These are phyloP conservation scores for Curvularia hawaiiensis DNA, from an alignment of 2,329 filamentous ascomycete species.

Conservation along the genomic window DNA sequence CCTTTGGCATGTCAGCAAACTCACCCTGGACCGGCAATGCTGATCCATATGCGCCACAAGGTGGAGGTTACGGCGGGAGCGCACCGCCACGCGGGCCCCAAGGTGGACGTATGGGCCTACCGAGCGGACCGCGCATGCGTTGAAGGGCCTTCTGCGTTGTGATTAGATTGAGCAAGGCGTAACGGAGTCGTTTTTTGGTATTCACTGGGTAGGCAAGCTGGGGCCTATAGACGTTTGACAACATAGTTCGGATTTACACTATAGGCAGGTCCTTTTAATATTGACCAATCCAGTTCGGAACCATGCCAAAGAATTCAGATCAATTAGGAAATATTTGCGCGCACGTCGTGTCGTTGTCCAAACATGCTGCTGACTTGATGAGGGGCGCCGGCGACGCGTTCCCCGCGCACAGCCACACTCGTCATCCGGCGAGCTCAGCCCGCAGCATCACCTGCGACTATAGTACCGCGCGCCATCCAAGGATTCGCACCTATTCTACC, in stretches of 20 bases:
- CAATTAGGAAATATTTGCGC: neutral
- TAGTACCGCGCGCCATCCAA: constrained; percentile 7
- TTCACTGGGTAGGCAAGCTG: constrained; percentile 8
- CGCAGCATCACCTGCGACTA: constrained; percentile 23
- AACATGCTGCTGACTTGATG: constrained; percentile 4
- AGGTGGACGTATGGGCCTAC: constrained; percentile 44
- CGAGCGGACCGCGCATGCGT: constrained; percentile 48
- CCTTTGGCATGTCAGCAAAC: constrained; percentile 39
- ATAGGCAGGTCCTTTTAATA: constrained; percentile 13
- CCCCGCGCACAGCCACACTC: constrained; percentile 17
- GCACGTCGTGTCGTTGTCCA: neutral
- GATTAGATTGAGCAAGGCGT: constrained; percentile 24
- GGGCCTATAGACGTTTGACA: constrained; percentile 4
- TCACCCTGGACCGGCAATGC: constrained; percentile 41
- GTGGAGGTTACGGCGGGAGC: constrained; percentile 28
- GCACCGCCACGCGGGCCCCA: constrained; percentile 33
- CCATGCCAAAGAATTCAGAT: neutral
- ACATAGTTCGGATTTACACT: constrained; percentile 10
- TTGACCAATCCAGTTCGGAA: constrained; percentile 1
- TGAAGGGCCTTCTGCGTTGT: constrained; percentile 15
- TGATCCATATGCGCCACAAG: constrained; percentile 38
- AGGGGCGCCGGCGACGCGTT: constrained; percentile 8
- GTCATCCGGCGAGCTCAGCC: constrained; percentile 17
- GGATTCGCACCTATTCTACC: constrained; percentile 8
- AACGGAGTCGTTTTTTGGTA: constrained; percentile 21